These are phyloP conservation scores for Emergomyces orientalis DNA, from an alignment of 2,329 filamentous ascomycete species.

Conservation along the genomic window DNA sequence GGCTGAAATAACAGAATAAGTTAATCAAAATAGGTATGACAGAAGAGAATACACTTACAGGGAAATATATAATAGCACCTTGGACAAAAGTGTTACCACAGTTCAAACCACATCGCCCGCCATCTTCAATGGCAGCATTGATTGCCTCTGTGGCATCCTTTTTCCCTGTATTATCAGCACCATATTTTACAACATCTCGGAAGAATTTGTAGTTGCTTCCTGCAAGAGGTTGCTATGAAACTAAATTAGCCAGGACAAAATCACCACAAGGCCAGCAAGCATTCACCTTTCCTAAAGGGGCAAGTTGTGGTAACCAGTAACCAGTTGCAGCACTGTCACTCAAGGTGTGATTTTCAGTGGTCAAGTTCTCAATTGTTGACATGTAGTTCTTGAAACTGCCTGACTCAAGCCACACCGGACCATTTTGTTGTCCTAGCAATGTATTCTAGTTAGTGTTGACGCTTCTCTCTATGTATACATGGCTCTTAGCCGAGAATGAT, in stretches of 20 bases:
- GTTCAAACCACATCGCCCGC: slow-evolving; percentile 64
- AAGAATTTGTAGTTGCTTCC: background rate
- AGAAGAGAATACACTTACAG: slow-evolving; percentile 30
- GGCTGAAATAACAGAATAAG: slow-evolving; percentile 28
- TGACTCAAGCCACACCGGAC: slow-evolving; percentile 3
- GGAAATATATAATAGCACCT: slow-evolving; percentile 84
- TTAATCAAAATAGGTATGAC: background rate
- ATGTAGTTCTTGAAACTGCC: slow-evolving; percentile 1
- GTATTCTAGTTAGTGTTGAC: no score
- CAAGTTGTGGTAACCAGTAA: slow-evolving; percentile 8
- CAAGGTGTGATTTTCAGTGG: no score
- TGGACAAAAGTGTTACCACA: slow-evolving; percentile 78
- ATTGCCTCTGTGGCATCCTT: slow-evolving; percentile 83
- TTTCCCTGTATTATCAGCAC: slow-evolving; percentile 32
- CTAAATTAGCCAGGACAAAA: background rate
- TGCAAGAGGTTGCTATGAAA: slow-evolving; percentile 5
- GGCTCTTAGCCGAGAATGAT: no score
- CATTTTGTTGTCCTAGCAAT: no score
- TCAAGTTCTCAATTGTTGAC: background rate
- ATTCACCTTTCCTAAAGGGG: background rate
- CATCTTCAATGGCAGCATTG: slow-evolving; percentile 69
- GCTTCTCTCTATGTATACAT: no score
- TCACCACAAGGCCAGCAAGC: no score
- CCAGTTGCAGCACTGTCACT: background rate
- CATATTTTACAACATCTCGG: slow-evolving; percentile 6